Percentiles rank a stretch among this genome's conserved stretches.
Evolutionary conservation across 2,329 filamentous ascomycete species (phyloP).

Genomic region (Aspergillus felis): DNA sequence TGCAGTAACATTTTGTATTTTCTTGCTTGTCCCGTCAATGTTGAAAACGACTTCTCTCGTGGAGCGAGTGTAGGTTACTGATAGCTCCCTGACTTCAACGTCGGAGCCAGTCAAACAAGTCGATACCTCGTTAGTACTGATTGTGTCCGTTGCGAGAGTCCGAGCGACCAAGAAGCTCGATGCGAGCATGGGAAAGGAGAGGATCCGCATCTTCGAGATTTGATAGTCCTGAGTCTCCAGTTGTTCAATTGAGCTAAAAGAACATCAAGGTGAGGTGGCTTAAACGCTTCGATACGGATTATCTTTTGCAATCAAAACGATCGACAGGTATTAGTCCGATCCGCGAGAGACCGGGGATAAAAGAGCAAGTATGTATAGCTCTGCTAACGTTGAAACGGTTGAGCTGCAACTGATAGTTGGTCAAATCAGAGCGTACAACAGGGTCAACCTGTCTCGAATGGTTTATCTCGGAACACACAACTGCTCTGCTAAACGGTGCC

Average conservation of each 20-base stretch:
- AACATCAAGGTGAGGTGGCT: neutral
- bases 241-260: neutral
- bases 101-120: constrained; percentile 58
- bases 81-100: constrained; percentile 68
- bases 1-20: constrained; percentile 76
- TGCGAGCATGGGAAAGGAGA: constrained; percentile 20
- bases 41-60: constrained; percentile 75
- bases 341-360: neutral
- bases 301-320: neutral
- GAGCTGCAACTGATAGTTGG: constrained; percentile 7
- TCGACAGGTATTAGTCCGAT: neutral
- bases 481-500: neutral
- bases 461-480: neutral
- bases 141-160: constrained; percentile 64
- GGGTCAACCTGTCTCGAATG: constrained; percentile 24
- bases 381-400: neutral
- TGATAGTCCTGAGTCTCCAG: neutral
- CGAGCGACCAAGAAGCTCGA: constrained; percentile 25
- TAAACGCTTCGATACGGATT: neutral
- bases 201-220: constrained; percentile 22
- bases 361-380: neutral
- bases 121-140: constrained; percentile 76
- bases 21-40: constrained; percentile 70
- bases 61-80: constrained; percentile 74
- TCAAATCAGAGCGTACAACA: constrained; percentile 12